Percentiles rank a stretch among this genome's conserved stretches.
These are phyloP conservation scores for Coniferiporia weirii DNA, from an alignment of 1,284 basidiomycete species.

Conservation along the genomic window DNA sequence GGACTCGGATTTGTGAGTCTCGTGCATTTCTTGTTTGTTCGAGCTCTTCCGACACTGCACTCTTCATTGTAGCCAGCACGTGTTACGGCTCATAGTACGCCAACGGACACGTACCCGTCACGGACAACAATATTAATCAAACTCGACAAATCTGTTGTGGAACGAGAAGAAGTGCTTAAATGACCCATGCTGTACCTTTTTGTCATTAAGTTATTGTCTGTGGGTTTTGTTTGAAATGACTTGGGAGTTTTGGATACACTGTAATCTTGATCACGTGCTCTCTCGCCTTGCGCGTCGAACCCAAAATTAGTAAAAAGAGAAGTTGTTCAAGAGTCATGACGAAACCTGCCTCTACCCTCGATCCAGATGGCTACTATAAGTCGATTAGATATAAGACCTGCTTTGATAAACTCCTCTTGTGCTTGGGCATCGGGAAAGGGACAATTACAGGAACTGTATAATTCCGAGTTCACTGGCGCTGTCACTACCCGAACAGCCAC, in stretches of 20 bases:
- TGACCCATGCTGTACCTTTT: slow-evolving; percentile 22
- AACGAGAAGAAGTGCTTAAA: slow-evolving; percentile 81
- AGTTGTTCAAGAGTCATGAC: neutral
- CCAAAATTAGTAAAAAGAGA: no score
- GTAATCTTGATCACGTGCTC: neutral
- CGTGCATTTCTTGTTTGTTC: slow-evolving; percentile 3
- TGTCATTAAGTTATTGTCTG: neutral
- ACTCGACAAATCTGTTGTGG: slow-evolving; percentile 83
- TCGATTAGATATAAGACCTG: slow-evolving; percentile 46
- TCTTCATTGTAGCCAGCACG: slow-evolving; percentile 71
- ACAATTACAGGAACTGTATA: slow-evolving; percentile 60
- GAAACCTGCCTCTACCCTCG: neutral
- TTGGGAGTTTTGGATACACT: neutral
- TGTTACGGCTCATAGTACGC: slow-evolving; percentile 94
- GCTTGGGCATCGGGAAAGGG: slow-evolving; percentile 67
- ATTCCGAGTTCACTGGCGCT: slow-evolving; percentile 62
- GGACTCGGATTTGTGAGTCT: slow-evolving; percentile 88
- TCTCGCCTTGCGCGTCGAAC: neutral
- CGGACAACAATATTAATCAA: slow-evolving; percentile 93
- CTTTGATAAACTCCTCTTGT: slow-evolving; percentile 70
- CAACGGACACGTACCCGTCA: slow-evolving; percentile 74
- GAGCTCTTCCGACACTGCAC: slow-evolving; percentile 7
- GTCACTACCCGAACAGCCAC: slow-evolving; percentile 75
- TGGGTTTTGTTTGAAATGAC: neutral
- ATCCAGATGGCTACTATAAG: slow-evolving; percentile 45